Evolutionary conservation across 2,329 filamentous ascomycete species (phyloP), one percentile per base, ranked within the genome.

Genomic region (Colletotrichum limetticola): DNA sequence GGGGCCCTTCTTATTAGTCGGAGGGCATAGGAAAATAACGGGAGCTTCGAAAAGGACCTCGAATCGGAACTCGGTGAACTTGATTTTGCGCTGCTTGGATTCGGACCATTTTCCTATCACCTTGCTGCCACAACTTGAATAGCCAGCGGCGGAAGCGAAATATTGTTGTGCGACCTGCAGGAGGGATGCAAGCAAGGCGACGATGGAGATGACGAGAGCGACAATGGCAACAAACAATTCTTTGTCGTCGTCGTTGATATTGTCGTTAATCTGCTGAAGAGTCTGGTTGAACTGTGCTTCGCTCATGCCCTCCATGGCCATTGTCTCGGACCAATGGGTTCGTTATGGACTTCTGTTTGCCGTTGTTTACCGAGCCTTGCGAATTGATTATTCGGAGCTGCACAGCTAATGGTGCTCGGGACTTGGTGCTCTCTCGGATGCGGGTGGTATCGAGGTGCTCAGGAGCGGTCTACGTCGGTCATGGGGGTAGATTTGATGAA

Each of bases 141-240:
- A 88, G 37, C 86, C 86, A n/a, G 83, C 82, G 0, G 86, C 86
- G 11, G 86, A 87, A 0, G 86, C 82, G 26, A 83, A 83, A 78
- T 88, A 88, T 72, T 88, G 86, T 74, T 88, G 86, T 35, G 86
- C 76, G 11, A 87, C 85, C 75, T 88, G 86, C 74, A 87, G 80
- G 12, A 84, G 76, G 1, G 86, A 85, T 1, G 85, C 85, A 9
- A 81, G 61, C 3, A 88, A 77, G 19, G 86, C 86, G 7, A 88
- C 79, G 8, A 87, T 76, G 6, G 86, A 88, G 52, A 88, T 79
- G 42, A 86, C 77, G 35, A 88, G 81, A 55, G 86, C 86, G 26
- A 84, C 84, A 26, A 81, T 74, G 72, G 85, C 85, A 56, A 87
- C 80, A 12, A 80, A 75, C 35, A 84, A 79, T 71, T 84, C 83